Percentiles rank a stretch among this genome's conserved stretches.
These are phyloP conservation scores for Amborella trichopoda DNA, from an alignment of 164 flowering plant species.

Conservation along the genomic window DNA sequence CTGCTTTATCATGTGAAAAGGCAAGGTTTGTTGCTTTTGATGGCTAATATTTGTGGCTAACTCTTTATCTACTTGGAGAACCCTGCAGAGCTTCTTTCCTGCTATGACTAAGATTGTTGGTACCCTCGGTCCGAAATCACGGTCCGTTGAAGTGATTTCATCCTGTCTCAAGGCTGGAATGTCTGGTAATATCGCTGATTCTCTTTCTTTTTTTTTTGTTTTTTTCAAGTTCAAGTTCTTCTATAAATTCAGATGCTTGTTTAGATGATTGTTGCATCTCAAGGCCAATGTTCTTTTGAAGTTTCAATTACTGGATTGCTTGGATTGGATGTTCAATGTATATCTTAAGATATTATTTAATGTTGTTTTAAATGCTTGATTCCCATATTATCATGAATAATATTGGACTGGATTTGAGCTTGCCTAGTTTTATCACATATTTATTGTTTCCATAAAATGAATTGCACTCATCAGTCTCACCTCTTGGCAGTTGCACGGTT, in stretches of 20 bases:
- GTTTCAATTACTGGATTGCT: too few relatives aligned
- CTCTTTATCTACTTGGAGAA: conserved; percentile 1
- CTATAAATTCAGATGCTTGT: background rate
- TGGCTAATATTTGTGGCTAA: background rate
- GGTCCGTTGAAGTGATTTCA: conserved; percentile 69
- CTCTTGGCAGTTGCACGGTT: conserved; percentile 66
- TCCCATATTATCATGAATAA: too few relatives aligned
- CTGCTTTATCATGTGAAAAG: too few relatives aligned
- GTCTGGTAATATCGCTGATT: conserved; percentile 48
- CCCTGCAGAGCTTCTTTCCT: conserved; percentile 55
- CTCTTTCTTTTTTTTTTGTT: background rate
- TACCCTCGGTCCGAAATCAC: conserved; percentile 71
- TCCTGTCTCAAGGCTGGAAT: conserved; percentile 83
- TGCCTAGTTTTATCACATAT: background rate
- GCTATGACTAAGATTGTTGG: conserved; percentile 93
- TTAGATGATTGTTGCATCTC: background rate
- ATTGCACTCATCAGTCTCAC: background rate
- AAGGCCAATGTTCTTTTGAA: too few relatives aligned
- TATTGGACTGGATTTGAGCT: too few relatives aligned
- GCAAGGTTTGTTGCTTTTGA: too few relatives aligned
- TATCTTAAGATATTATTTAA: too few relatives aligned
- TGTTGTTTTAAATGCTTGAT: too few relatives aligned
- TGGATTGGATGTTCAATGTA: too few relatives aligned
- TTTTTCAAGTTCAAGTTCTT: background rate
- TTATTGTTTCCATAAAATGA: background rate